These are phyloP conservation scores for Schizothecium vesticola DNA, from an alignment of 495 filamentous ascomycete genomes.

Conservation along the genomic window DNA sequence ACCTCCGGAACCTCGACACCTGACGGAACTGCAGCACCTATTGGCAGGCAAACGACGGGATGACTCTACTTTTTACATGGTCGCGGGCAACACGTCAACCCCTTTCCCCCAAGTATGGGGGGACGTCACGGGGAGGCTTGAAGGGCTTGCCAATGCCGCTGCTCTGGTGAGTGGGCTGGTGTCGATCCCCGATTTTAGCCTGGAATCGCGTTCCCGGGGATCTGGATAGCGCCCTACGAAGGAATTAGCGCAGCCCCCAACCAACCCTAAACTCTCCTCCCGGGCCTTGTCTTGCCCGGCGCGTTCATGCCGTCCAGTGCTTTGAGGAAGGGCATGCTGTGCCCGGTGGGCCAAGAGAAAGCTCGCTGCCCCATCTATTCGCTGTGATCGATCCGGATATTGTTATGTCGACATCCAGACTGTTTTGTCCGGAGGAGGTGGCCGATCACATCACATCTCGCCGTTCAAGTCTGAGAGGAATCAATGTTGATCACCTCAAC, in stretches of 20 bases:
- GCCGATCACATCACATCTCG: neutral
- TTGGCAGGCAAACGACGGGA: neutral
- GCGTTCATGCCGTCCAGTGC: neutral
- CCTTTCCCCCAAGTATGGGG: too few species aligned
- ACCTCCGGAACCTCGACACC: neutral
- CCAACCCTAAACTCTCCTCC: neutral
- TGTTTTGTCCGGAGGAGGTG: neutral
- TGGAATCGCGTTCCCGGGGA: neutral
- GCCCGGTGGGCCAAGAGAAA: neutral
- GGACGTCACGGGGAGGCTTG: neutral
- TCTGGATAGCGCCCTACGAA: neutral
- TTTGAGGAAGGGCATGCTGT: neutral
- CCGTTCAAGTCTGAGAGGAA: neutral
- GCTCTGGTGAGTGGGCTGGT: neutral
- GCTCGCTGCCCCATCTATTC: neutral
- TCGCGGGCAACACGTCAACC: neutral
- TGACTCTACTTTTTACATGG: neutral
- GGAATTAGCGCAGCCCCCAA: neutral
- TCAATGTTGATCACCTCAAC: neutral
- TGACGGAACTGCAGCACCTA: neutral
- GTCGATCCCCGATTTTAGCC: neutral
- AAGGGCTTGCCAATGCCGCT: neutral
- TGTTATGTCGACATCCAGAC: neutral
- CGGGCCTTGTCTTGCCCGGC: neutral
- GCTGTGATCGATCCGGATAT: neutral